Base-by-base conservation (phyloP, 1,284 basidiomycete genomes). In the Tilletia horrida region DNA sequence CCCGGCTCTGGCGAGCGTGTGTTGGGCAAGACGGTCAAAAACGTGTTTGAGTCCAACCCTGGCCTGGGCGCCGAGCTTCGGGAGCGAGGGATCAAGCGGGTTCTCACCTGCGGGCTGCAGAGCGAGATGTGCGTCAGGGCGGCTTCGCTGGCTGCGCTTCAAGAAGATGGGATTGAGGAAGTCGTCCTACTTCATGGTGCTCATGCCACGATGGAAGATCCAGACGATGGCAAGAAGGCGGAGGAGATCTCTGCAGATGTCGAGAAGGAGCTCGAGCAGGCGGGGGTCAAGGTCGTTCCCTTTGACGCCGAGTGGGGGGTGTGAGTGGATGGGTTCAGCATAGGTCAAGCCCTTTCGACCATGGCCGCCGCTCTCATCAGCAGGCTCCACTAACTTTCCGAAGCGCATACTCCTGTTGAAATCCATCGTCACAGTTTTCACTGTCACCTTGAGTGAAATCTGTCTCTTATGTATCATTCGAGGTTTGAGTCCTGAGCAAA, bases 121-220 rank as follows among this genome's bases (percentile, higher is more conserved):
- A 57, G 52, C 52, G 52, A 57, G 52, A 57, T 27, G 23, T 57
- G 52, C 23, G 52, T 57, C 25, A n/a, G 7, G 23, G 52, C 52
- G 14, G 52, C 52, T 21, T 16, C 14, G 14, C 6, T 23, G 25
- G 29, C 25, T 18, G 52, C 52, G 52, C 52, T 57, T 11, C 4
- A 40, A 21, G 29, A 18, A 21, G 52, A 57, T 16, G 52, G 52
- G 21, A 23, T 57, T 35, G 25, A 57, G 52, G 35, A 40, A 11
- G 52, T 57, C 18, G 25, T 57, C 6, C 25, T 57, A 4, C 52
- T 57, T 21, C 8, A 6, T 35, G 52, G 52, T 4, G 52, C 52
- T 8, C 52, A 57, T 27, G 25, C 23, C 4, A 57, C 52, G 23
- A 3, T 57, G 11, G 52, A 35, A 16, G 52, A 57, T 8, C 18